Base-by-base conservation (phyloP, 352 stramenopile genomes). In the Elongisporangium anandrum region DNA sequence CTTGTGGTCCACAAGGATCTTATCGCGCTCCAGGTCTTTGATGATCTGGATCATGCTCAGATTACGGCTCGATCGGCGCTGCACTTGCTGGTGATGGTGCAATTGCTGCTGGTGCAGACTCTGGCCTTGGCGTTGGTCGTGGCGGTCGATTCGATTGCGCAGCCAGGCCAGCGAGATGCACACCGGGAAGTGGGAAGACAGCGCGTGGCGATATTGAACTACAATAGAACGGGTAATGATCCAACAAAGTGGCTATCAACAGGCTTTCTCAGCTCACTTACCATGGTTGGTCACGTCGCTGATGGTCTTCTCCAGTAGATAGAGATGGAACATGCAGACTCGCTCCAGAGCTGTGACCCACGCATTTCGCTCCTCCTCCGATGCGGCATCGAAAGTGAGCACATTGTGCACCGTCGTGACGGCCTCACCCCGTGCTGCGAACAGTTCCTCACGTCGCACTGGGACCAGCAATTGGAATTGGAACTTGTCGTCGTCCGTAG, bases 1-100 rank as follows among this genome's bases (percentile, higher is more conserved):
- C 9, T 69, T 69, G 12, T 77, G 67, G 57, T 90, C 80, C 24
- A 92, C 64, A 3, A 89, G 65, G 34, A 90, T 70, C 21, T 76
- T 72, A 55, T 92, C 82, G 0, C 82, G 80, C 38, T 79, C 80
- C n/a, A 92, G 65, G 39, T 92, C 82, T 20, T 90, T 90, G 23
- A 90, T 78, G 48, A 92, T 77, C 64, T 92, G 82, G 24, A 87
- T 66, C 78, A 92, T 90, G 53, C 72, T 82, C 61, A 92, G 57
- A 62, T 84, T 89, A 21, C 64, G 73, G 57, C 70, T 85, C 23
- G 77, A 75, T 12, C 77, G 79, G 1, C 69, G 70, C 48, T 83
- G 72, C n/a, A 70, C 66, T 34, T 74, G 68, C 47, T 77, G 69
- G n/a, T 76, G 61, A 45, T 77, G 63, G 13, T 60, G 64, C 15